These are phyloP conservation scores for Paratinospora sagittata DNA, from an alignment of 164 flowering plant species.

Conservation along the genomic window DNA sequence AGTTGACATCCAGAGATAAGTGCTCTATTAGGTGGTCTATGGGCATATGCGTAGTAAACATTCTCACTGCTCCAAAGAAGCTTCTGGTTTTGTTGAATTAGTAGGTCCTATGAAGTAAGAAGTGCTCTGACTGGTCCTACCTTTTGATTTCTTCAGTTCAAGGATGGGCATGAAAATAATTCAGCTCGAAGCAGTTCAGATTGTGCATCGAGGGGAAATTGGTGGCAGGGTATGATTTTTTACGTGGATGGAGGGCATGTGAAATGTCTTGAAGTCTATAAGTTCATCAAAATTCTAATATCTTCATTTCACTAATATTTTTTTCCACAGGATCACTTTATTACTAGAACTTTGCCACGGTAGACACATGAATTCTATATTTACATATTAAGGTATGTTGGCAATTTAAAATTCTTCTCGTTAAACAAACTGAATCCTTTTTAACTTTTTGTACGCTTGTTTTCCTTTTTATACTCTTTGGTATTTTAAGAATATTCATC, in stretches of 20 bases:
- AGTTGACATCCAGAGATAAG: background rate
- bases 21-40: background rate
- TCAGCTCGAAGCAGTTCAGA: conserved; percentile 20
- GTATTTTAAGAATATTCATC: no score
- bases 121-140: background rate
- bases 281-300: background rate
- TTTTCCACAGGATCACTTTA: conserved; percentile 54
- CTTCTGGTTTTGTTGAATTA: background rate
- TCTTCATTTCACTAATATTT: conserved; percentile 13
- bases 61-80: background rate
- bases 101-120: background rate
- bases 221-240: conserved; percentile 71
- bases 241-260: background rate
- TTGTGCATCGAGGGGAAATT: conserved; percentile 76
- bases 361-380: conserved; percentile 19
- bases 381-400: conserved; percentile 5
- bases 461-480: no score
- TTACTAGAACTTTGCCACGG: conserved; percentile 32
- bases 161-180: conserved; percentile 51
- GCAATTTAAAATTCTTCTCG: background rate
- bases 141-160: conserved; percentile 35
- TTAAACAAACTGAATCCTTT: background rate
- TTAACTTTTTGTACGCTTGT: no score
- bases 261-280: background rate
- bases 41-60: background rate